Conservation (phyloP, 1,139 yeast genomes). For the Diutina rugosa region DNA sequence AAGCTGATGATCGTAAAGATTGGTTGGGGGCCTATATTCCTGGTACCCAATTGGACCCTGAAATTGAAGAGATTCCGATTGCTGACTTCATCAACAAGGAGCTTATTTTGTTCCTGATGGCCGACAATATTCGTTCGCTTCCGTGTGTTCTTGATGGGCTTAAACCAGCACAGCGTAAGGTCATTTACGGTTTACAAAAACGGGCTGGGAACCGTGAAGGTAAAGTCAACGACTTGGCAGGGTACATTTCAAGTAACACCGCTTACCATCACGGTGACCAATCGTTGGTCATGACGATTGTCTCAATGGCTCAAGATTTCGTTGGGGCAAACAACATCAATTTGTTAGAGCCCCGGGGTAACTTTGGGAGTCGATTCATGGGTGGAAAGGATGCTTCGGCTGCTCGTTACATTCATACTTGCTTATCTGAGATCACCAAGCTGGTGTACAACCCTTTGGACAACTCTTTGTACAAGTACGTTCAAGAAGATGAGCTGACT, state of each 20-base stretch:
- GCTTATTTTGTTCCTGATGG: slow-evolving; percentile 88
- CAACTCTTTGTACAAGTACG: slow-evolving; percentile 62
- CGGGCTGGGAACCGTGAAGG: slow-evolving; percentile 67
- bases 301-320: slow-evolving; percentile 90
- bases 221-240: slow-evolving; percentile 85
- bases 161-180: slow-evolving; percentile 96
- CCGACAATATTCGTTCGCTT: slow-evolving; percentile 90
- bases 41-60: slow-evolving; percentile 89
- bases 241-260: slow-evolving; percentile 80
- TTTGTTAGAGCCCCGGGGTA: slow-evolving; percentile 80
- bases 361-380: slow-evolving; percentile 91
- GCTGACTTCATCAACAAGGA: slow-evolving; percentile 93
- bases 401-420: slow-evolving; percentile 92
- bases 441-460: slow-evolving; percentile 71
- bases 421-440: slow-evolving; percentile 62
- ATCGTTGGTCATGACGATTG: slow-evolving; percentile 77
- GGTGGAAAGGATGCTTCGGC: slow-evolving; percentile 99
- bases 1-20: slow-evolving; percentile 95
- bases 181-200: slow-evolving; percentile 77
- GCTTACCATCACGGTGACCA: slow-evolving; percentile 96
- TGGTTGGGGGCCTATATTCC: slow-evolving; percentile 88
- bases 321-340: slow-evolving; percentile 89
- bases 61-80: slow-evolving; percentile 66
- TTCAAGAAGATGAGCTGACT: slow-evolving; percentile 87
- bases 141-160: slow-evolving; percentile 93